Evolutionary conservation across 176 grass and related monocot species (phyloP), one percentile per base, ranked within the genome.

Genomic region (Echinochloa phyllopogon): DNA sequence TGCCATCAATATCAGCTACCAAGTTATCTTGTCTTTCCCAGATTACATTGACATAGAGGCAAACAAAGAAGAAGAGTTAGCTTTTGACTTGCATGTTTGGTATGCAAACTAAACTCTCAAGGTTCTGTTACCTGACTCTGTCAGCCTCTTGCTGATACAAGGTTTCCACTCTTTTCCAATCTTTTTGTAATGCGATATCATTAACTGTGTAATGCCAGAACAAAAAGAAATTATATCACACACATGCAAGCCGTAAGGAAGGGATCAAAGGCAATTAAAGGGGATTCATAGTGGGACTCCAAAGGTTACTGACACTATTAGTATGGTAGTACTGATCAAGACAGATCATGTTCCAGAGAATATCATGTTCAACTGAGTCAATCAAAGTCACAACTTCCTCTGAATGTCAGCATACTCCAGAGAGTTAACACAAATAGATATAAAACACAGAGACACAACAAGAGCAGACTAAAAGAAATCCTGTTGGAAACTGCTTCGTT

Each of bases 81-180:
- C 16, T 40, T 80, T 45, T 23, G 0, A 75, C 23, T 77, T 53
- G 44, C 33, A 55, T 2, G 6, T 64, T 86, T 67, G 58, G 47
- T 76, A 21, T 53, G 23, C 56, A 41, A 83, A 78, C 13, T 59
- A 64, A 45, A 55, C 38, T 83, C 84, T 63, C 77, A 39, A 81
- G 86, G 50, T 47, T 56, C 39, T 50, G 3, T 18, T 77, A 98
- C 96, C 93, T 98, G 96, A 89, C 55, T 87, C 70, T 69, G 18
- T 73, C 76, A 90, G 37, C 37, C 39, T 90, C 72, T 83, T 95
- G 66, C 60, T 43, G 36, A 65, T 73, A 77, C 96, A 98, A 79
- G 93, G 89, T 49, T 75, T 65, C 96, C 93, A 98, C 75, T 16
- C 62, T 36, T 95, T 88, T 42, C 82, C 89, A 79, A 76, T 23